Evolutionary conservation across 2,329 filamentous ascomycete genomes (phyloP).

Genomic region (Aureobasidium namibiae): DNA sequence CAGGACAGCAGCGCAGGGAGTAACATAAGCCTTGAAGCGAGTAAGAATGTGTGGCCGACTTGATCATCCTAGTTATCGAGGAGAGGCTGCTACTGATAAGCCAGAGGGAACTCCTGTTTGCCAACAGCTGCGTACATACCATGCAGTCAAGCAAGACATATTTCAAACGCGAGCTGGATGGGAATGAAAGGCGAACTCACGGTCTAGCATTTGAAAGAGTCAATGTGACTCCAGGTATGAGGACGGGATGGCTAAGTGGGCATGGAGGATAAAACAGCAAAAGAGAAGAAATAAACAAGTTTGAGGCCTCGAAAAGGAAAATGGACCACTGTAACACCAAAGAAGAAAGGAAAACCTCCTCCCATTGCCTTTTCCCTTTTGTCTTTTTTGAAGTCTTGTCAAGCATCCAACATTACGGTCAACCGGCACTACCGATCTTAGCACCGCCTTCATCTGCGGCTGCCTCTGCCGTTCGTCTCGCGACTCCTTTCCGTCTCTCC

Average conservation of each 20-base stretch:
- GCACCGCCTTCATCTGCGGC: constrained; percentile 5
- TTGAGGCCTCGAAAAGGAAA: neutral
- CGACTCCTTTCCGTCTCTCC: neutral
- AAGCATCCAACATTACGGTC: neutral
- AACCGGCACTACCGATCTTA: constrained; percentile 1
- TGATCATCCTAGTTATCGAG: too few species aligned
- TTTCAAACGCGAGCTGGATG: too few species aligned
- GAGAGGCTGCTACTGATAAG: too few species aligned
- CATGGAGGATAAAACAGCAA: too few species aligned
- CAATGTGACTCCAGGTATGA: neutral
- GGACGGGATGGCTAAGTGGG: neutral
- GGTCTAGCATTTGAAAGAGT: neutral
- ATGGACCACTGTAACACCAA: neutral
- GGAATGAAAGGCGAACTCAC: neutral
- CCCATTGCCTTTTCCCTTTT: neutral
- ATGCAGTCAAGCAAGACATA: too few species aligned
- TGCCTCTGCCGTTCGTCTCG: neutral
- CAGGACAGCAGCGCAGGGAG: too few species aligned
- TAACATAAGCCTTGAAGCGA: too few species aligned
- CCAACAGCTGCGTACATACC: too few species aligned
- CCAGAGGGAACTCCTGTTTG: too few species aligned
- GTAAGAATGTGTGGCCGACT: too few species aligned
- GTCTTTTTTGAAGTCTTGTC: neutral
- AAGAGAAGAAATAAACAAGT: neutral
- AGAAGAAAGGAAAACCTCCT: too few species aligned